A percentile compares a stretch with the other conserved stretches of the same genome.
Evolutionary conservation across 1,139 yeast genomes (phyloP).

Genomic region (Candida sanyaensis): DNA sequence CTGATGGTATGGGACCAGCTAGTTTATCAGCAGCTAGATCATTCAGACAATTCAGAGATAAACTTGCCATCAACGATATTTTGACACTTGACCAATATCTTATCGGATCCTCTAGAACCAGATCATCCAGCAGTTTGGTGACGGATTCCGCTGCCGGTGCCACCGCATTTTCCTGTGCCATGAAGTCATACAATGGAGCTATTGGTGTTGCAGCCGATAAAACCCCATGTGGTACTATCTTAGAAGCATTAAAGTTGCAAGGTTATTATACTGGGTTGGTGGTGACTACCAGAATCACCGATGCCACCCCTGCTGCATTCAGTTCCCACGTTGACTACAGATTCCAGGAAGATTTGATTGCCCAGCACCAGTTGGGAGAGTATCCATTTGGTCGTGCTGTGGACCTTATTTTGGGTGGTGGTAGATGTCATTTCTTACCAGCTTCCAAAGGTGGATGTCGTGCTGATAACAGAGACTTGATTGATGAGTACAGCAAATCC

Average conservation of each 20-base stretch:
- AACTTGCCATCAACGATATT: slow-evolving; percentile 50
- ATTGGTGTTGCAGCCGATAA: slow-evolving; percentile 67
- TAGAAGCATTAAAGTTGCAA: slow-evolving; percentile 77
- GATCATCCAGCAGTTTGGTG: slow-evolving; percentile 67
- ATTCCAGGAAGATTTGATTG: slow-evolving; percentile 78
- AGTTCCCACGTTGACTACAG: slow-evolving; percentile 74
- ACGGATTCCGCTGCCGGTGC: slow-evolving; percentile 97
- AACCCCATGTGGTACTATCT: slow-evolving; percentile 74
- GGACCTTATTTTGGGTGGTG: slow-evolving; percentile 88
- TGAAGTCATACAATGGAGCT: slow-evolving; percentile 82
- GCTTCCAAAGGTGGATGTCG: slow-evolving; percentile 59
- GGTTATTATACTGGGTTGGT: slow-evolving; percentile 85
- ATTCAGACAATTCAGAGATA: slow-evolving; percentile 54
- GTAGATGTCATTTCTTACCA: slow-evolving; percentile 74
- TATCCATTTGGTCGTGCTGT: slow-evolving; percentile 72
- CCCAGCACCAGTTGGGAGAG: slow-evolving; percentile 78
- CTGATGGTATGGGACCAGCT: slow-evolving; percentile 94
- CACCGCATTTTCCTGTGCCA: slow-evolving; percentile 80
- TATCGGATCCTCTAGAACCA: slow-evolving; percentile 77
- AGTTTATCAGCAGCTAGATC: slow-evolving; percentile 74
- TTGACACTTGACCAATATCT: slow-evolving; percentile 65
- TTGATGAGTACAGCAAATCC: slow-evolving; percentile 54
- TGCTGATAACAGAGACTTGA: slow-evolving; percentile 63
- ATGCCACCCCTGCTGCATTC: slow-evolving; percentile 89
- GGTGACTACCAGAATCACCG: slow-evolving; percentile 73